Evolutionary conservation across 371 early-diverging fungal genomes (phyloP), one percentile per base, ranked within the genome.

Genomic region (Dentiscutata heterogama): DNA sequence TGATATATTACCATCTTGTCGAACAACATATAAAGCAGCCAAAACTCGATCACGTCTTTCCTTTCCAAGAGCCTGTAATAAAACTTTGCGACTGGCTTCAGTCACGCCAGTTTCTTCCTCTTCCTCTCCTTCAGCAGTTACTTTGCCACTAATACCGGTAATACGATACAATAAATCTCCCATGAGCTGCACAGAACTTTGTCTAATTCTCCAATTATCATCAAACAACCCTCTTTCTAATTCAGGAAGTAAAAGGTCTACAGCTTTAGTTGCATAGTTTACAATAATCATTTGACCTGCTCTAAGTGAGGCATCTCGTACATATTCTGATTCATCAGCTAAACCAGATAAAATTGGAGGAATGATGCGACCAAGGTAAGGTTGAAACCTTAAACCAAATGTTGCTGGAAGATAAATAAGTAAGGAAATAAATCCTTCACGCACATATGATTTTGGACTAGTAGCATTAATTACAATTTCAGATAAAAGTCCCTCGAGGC

Each of bases 371-470:
- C 93, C 93, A 70, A 99, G 87, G 84, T 97, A 98, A 51, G 96
- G 95, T 85, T 93, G 93, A 93, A 98, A 99, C 42, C 91, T 89
- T 75, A 92, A 89, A 82, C 97, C 97, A 88, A 96, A 97, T 0
- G 99, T 98, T 11, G 95, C 95, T 35, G 99, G 99, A 84, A 99
- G 89, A 86, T 96, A 99, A 51, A 98, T 92, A 27, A 99, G 92
- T 84, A 99, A 89, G 3, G 95, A 95, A 84, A 98, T 95, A 86
- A 97, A 99, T 81, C 98, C 98, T 88, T 99, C 99, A 64, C 99
- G 95, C n/a, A 97, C 94, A 82, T 93, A 93, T 3, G 94, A 82
- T 82, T 93, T 93, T 39, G 92, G 86, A 53, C 94, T 94, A 79
- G 90, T 88, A 14, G 95, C 91, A 86, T 96, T 96, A 82, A 92